A percentile compares a stretch with the other conserved stretches of the same genome.
phyloP scores from a whole-genome alignment of 2,329 filamentous ascomycete species.

The Nemania sp. region DNA sequence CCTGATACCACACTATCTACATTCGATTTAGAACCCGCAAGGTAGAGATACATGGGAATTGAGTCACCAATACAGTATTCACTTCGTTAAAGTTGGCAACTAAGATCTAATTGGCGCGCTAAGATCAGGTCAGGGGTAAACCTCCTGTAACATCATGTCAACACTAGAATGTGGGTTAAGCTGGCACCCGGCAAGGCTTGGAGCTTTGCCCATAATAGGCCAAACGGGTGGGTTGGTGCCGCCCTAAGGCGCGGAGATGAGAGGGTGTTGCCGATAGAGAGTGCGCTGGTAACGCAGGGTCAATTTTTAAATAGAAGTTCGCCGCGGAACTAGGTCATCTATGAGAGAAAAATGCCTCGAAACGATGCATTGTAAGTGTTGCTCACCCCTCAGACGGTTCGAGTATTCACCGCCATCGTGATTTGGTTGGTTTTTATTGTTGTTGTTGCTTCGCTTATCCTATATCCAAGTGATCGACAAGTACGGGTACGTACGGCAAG shows the following conservation, averaged over 20 bases:
- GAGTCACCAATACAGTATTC: conserved; percentile 2
- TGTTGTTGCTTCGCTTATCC: conserved; percentile 15
- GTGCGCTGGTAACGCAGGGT: conserved; percentile 2
- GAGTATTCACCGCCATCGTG: not conserved
- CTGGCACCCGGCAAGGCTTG: conserved; percentile 11
- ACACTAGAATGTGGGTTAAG: conserved; percentile 10
- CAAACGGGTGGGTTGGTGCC: conserved; percentile 19
- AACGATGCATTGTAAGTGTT: not conserved
- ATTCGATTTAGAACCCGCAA: not conserved
- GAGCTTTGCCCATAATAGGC: conserved; percentile 26
- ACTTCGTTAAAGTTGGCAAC: not conserved
- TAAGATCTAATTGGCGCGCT: conserved; percentile 23
- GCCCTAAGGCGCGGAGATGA: conserved; percentile 16
- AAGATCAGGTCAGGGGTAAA: conserved; percentile 17
- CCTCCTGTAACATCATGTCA: conserved; percentile 13
- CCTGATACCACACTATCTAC: not conserved
- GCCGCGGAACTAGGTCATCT: not conserved
- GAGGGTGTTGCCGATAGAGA: conserved; percentile 15
- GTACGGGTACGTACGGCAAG: conserved; percentile 23
- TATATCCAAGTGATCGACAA: conserved; percentile 16
- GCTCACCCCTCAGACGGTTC: not conserved
- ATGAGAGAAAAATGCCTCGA: not conserved
- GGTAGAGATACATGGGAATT: conserved; percentile 13
- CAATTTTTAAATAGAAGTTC: too few species aligned
- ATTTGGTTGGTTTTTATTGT: not conserved